phyloP scores from a whole-genome alignment of 2,329 filamentous ascomycete species.

The Phialophora verrucosa region DNA sequence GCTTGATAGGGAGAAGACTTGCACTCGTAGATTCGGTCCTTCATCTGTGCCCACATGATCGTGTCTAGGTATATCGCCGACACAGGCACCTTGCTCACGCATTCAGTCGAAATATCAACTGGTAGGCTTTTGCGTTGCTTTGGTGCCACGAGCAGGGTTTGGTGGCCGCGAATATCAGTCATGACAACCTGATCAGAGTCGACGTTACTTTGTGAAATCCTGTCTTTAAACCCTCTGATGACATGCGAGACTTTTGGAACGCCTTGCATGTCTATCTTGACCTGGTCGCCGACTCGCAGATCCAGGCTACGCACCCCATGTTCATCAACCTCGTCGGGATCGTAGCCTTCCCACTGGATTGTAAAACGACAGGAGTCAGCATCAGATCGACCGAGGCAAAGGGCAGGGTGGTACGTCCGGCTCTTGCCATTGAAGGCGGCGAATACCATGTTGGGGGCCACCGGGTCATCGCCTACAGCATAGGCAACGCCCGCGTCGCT shows the following conservation, averaged over 20 bases:
- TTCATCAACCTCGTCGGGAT: slow-evolving; percentile 48
- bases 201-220: slow-evolving; percentile 41
- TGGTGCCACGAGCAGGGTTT: slow-evolving; percentile 48
- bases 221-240: slow-evolving; percentile 50
- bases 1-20: slow-evolving; percentile 37
- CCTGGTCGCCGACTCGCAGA: slow-evolving; percentile 51
- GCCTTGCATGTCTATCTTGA: slow-evolving; percentile 53
- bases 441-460: slow-evolving; percentile 61
- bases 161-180: slow-evolving; percentile 53
- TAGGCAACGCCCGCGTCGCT: neutral
- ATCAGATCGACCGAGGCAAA: slow-evolving; percentile 57
- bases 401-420: slow-evolving; percentile 65
- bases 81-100: slow-evolving; percentile 51
- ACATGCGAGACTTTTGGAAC: slow-evolving; percentile 53
- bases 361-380: slow-evolving; percentile 51
- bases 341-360: slow-evolving; percentile 54
- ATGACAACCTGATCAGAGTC: slow-evolving; percentile 26
- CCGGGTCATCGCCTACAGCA: neutral
- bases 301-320: slow-evolving; percentile 53
- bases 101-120: slow-evolving; percentile 41
- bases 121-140: slow-evolving; percentile 53
- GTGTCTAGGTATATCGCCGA: slow-evolving; percentile 54
- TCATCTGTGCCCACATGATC: slow-evolving; percentile 54
- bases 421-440: slow-evolving; percentile 63
- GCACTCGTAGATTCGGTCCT: slow-evolving; percentile 46